Evolutionary conservation across 2,329 filamentous ascomycete species (phyloP).

Genomic region (Sarocladium oryzae): DNA sequence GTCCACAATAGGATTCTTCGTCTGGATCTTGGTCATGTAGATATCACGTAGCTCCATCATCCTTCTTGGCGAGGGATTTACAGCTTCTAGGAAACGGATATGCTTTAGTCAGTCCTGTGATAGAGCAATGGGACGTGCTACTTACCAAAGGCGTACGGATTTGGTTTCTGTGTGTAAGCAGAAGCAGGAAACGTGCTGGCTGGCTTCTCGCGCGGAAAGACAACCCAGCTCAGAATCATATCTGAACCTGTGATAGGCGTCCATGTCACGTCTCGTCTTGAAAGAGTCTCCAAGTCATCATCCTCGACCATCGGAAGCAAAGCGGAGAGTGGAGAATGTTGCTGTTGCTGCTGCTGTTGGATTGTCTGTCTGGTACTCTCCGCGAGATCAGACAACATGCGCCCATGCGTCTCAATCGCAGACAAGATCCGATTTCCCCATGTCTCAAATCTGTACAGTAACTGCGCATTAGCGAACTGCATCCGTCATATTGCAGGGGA

Average conservation of each 20-base stretch:
- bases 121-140: too few species aligned
- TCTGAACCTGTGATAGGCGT: constrained; percentile 14
- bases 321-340: constrained; percentile 9
- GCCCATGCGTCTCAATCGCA: constrained; percentile 13
- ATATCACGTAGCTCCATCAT: constrained; percentile 12
- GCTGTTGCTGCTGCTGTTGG: constrained; percentile 7
- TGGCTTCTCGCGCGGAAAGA: constrained; percentile 12
- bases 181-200: constrained; percentile 11
- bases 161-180: constrained; percentile 12
- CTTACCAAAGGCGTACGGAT: constrained; percentile 11
- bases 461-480: not conserved
- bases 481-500: not conserved
- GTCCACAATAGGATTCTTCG: constrained; percentile 12
- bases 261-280: constrained; percentile 12
- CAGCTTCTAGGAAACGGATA: not conserved
- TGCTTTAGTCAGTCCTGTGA: not conserved
- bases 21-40: constrained; percentile 12
- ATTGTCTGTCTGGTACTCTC: constrained; percentile 6
- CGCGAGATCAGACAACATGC: constrained; percentile 10
- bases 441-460: constrained; percentile 11
- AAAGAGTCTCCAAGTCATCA: constrained; percentile 12
- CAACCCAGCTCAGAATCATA: constrained; percentile 13
- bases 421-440: constrained; percentile 13
- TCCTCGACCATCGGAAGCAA: constrained; percentile 8
- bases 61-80: constrained; percentile 10